These are phyloP conservation scores for Corymbia calophylla DNA, from an alignment of 441 rosid species.

Conservation along the genomic window DNA sequence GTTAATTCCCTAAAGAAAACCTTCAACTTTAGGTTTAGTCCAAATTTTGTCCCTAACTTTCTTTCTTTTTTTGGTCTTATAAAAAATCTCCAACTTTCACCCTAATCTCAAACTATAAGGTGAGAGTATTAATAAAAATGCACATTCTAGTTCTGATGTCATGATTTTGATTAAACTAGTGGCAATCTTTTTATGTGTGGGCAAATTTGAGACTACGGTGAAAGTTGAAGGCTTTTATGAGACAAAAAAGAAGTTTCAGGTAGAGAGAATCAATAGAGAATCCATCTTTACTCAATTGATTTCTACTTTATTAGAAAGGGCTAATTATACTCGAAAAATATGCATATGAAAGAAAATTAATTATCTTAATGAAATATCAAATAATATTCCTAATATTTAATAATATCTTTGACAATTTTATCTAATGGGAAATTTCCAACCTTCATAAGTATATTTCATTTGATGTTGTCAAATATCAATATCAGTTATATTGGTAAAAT, in stretches of 20 bases:
- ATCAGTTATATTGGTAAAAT: background rate
- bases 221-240: rapidly evolving
- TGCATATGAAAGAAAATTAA: background rate
- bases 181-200: background rate
- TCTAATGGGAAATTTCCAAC: background rate
- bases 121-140: no score
- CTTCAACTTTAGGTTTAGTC: background rate
- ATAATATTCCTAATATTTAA: no score
- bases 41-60: rapidly evolving
- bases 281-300: background rate
- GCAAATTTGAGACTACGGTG: rapidly evolving
- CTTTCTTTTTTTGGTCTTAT: no score
- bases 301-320: no score
- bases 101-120: background rate
- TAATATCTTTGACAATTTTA: background rate
- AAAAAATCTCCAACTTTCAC: no score
- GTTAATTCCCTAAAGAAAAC: no score
- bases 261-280: rapidly evolving
- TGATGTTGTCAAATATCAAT: background rate
- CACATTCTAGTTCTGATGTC: no score
- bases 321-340: no score
- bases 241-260: rapidly evolving
- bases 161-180: no score
- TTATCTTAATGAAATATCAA: background rate
- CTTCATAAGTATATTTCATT: no score